Evolutionary conservation across 2,329 filamentous ascomycete species (phyloP), one percentile per base, ranked within the genome.

Genomic region (Colletotrichum liriopes): DNA sequence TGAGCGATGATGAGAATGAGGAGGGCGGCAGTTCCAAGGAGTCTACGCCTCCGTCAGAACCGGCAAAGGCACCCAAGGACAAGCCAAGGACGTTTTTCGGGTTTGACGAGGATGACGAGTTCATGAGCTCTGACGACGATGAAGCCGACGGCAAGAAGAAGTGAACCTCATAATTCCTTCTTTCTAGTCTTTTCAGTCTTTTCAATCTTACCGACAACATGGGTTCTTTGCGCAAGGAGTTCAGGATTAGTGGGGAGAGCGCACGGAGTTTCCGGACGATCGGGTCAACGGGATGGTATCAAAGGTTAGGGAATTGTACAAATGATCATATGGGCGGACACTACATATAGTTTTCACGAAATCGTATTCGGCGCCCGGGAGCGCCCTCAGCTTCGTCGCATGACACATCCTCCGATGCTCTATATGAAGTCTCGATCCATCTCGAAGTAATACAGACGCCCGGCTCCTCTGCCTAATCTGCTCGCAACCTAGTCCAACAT

Each of bases 41-140:
- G 52, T 89, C 86, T 4, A 86, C 87, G 0, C 86, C 86, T 16
- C 84, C 83, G 37, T 84, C 85, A 3, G 84, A 86, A 52, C 74
- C 81, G 3, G 78, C 80, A 43, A 77, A 83, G 14, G 78, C 81
- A 6, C 79, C 77, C 73, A 86, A 83, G 70, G 79, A 71, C 59
- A 83, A 84, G 75, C 79, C 79, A 23, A 84, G 77, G 77, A 84
- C 87, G 0, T 94, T 95, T 78, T 93, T 92, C 76, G 93, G 93
- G 0, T 96, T 95, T 82, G 93, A 95, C 73, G 93, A 95, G 43
- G 92, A 94, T 65, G 93, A 95, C 58, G 92, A 93, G 77, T 93
- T 92, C 74, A 90, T 92, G 88, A 93, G 90, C 76, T 91, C 89
- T 12, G 88, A 89, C 63, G 89, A 91, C n/a, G 90, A 92, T 43